Base-by-base conservation (phyloP, 2,329 filamentous ascomycete species). In the Atkinsonella texensis region DNA sequence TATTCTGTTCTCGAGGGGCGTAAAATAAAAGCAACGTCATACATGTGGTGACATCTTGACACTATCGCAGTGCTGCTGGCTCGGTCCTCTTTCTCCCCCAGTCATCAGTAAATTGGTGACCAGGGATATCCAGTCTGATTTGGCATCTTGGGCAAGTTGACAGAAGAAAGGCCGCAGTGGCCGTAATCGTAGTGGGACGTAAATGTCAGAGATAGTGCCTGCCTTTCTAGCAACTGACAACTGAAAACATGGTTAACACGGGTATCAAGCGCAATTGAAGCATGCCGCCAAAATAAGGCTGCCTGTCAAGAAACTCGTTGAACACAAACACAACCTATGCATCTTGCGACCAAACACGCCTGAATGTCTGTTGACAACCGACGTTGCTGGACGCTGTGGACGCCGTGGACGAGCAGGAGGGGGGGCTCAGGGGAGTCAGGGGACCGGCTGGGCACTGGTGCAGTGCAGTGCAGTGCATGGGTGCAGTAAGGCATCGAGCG, bases 401-500 rank as follows among this genome's bases (percentile, higher is more conserved):
- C 28, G 28, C 28, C 10, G 39, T 20, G 48, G 28, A 41, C 40
- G 43, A 47, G 39, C 48, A 10, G 20, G 44, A 48, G 39, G 52
- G 52, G 28, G 28, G 28, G 5, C 2, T 28, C 28, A 28, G 28
- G 28, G 28, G 28, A 28, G 28, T 28, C 28, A 28, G 28, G 28
- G 28, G 7, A 41, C 28, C 31, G 38, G 44, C 52, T 53, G 52
- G 52, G 52, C 43, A 53, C 40, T 44, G 44, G 39, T 50, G 51
- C 51, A 53, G 48, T 43, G 31, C 35, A 41, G 4, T 28, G 44
- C 52, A 50, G 52, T 48, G 52, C 43, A 53, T 45, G 43, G 44
- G 39, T 50, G 32, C 38, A 43, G 48, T 45, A 53, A 53, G 52
- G 52, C 44, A 50, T 43, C 48, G 44, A 55, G 51, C 40, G 43